Percentiles rank a stretch among this genome's conserved stretches.
Evolutionary conservation across 192 early-diverging fungal genomes (phyloP).

Genomic region (Entrophospora sp.): DNA sequence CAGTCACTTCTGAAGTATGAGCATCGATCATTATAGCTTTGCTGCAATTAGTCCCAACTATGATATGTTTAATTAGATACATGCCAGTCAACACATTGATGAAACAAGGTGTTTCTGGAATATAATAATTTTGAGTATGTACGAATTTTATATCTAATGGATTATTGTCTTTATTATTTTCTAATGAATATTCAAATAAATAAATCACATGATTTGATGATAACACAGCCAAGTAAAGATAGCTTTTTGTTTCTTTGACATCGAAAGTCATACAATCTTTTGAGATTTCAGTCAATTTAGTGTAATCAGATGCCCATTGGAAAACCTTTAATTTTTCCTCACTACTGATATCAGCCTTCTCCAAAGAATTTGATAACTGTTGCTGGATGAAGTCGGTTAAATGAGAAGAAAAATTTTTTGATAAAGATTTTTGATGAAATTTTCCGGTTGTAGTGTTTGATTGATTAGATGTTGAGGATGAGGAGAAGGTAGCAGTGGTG

Average conservation of each 20-base stretch:
- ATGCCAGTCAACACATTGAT: background rate
- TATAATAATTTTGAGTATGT: background rate
- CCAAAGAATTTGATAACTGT: background rate
- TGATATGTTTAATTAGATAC: background rate
- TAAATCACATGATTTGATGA: background rate
- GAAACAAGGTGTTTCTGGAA: background rate
- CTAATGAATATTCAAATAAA: background rate
- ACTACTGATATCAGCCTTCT: background rate
- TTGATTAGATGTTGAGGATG: background rate
- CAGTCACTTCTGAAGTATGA: background rate
- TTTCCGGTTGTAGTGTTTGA: background rate
- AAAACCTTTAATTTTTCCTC: background rate
- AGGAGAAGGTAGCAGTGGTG: background rate
- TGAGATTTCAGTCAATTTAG: background rate
- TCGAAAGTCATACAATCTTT: slow-evolving; percentile 5
- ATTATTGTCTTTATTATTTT: background rate
- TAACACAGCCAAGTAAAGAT: background rate
- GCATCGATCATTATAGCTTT: background rate
- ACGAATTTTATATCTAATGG: background rate
- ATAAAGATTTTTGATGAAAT: background rate
- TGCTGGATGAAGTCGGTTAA: background rate
- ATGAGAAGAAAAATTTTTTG: background rate
- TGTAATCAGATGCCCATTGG: background rate
- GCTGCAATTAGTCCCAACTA: background rate
- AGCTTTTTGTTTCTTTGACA: background rate